Percentiles rank a stretch among this genome's conserved stretches.
These are phyloP conservation scores for Oryza punctata DNA, from an alignment of 176 grass and related monocot genomes.

Conservation along the genomic window DNA sequence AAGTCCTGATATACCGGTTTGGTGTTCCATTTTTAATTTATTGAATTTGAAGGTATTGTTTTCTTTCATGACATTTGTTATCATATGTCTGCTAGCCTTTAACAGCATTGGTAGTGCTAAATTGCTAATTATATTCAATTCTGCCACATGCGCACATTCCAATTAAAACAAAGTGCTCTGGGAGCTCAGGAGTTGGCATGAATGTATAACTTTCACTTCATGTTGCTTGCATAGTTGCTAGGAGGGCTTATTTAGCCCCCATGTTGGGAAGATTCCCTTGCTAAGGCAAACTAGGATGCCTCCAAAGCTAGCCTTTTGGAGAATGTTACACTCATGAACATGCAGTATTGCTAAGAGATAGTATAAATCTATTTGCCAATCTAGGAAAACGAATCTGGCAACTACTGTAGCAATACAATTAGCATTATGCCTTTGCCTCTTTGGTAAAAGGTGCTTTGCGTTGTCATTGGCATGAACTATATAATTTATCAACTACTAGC, in stretches of 20 bases:
- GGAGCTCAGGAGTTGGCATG: not conserved
- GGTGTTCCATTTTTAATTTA: not conserved
- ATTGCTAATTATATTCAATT: not conserved
- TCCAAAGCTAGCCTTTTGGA: not conserved
- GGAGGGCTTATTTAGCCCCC: not conserved
- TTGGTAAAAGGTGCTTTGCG: not conserved
- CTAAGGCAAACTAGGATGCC: not conserved
- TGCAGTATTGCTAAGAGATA: not conserved
- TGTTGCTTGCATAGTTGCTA: not conserved
- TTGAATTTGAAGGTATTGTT: not conserved
- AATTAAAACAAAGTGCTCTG: not conserved
- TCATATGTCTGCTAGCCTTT: not conserved
- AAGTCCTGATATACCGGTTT: not conserved
- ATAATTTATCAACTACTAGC: not conserved
- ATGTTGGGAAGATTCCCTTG: slow-evolving; percentile 10
- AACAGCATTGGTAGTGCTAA: not conserved
- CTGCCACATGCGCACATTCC: not conserved
- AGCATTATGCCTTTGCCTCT: not conserved
- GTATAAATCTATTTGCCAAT: not conserved
- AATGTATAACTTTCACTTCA: not conserved
- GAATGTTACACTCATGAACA: not conserved
- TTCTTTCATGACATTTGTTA: not conserved
- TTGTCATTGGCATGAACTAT: not conserved
- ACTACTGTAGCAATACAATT: not conserved
- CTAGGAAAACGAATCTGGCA: not conserved